Conservation (phyloP, 116 monocot species). For the Trichopus zeylanicus region DNA sequence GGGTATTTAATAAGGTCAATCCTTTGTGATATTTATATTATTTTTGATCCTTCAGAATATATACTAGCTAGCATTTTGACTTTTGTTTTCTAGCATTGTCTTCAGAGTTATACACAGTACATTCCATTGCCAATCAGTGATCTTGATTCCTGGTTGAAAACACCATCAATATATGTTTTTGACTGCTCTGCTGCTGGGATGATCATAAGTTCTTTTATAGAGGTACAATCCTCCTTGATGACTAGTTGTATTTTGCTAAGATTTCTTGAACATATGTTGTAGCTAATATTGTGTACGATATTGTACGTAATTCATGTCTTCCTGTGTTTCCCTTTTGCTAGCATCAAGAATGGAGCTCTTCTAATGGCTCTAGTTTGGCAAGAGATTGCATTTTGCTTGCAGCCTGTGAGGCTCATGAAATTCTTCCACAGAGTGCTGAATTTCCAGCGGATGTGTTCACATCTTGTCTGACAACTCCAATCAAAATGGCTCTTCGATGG, state of each 20-base stretch:
- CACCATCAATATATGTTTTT: constrained; percentile 97
- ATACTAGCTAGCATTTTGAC: background rate
- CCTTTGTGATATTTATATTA: background rate
- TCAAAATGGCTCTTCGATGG: constrained; percentile 98
- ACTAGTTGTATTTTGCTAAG: background rate
- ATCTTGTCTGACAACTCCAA: constrained; percentile 92
- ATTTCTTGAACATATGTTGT: background rate
- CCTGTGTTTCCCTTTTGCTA: too few relatives aligned
- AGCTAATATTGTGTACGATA: background rate
- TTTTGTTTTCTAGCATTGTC: background rate
- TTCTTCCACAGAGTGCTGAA: constrained; percentile 89
- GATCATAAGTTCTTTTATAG: constrained; percentile 74
- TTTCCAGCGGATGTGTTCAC: constrained; percentile 99
- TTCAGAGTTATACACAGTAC: constrained; percentile 95
- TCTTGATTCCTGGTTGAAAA: constrained; percentile 92
- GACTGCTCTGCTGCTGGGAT: constrained; percentile 93
- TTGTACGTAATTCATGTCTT: background rate
- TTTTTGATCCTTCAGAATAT: background rate
- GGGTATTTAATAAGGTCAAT: constrained; percentile 93
- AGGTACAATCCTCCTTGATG: constrained; percentile 26
- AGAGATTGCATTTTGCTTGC: constrained; percentile 94
- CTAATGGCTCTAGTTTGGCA: constrained; percentile 31
- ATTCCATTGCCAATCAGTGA: constrained; percentile 89
- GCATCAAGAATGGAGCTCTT: constrained; percentile 50
- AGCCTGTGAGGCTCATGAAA: constrained; percentile 91